Conservation (phyloP, 306 rosid genomes). For the Trifolium pratense region DNA sequence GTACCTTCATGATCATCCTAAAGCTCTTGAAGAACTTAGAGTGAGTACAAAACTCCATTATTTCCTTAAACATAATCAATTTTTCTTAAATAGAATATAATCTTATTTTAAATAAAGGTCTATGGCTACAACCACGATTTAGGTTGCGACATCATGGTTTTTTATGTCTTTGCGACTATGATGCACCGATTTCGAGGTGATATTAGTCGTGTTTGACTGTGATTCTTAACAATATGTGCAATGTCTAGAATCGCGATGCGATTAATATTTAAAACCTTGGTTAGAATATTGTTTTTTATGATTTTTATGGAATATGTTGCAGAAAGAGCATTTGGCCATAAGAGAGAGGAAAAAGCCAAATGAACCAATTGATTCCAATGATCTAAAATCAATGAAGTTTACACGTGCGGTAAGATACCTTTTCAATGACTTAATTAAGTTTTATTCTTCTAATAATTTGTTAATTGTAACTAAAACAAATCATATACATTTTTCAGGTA, state of each 20-base stretch:
- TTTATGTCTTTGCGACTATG: not conserved
- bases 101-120: not conserved
- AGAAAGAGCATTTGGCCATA: conserved; percentile 88
- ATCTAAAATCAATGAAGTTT: conserved; percentile 81
- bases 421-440: conserved; percentile 20
- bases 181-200: not conserved
- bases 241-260: not conserved
- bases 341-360: conserved; percentile 69
- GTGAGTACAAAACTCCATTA: conserved; percentile 52
- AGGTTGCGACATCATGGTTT: not conserved
- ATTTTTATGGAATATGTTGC: conserved; percentile 18
- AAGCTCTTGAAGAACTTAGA: conserved; percentile 85
- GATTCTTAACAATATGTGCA: not conserved
- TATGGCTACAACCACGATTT: not conserved
- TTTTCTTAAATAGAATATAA: not conserved
- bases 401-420: conserved; percentile 82
- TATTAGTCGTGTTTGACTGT: not conserved
- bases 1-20: conserved; percentile 89
- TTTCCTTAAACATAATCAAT: not conserved
- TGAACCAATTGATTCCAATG: conserved; percentile 73
- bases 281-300: not conserved
- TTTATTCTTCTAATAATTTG: conserved; percentile 5
- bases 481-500: conserved; percentile 57
- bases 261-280: not conserved
- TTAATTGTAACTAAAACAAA: not conserved